Base-by-base conservation (phyloP, 768 basidiomycete genomes). In the Porpolomopsis calyptriformis region DNA sequence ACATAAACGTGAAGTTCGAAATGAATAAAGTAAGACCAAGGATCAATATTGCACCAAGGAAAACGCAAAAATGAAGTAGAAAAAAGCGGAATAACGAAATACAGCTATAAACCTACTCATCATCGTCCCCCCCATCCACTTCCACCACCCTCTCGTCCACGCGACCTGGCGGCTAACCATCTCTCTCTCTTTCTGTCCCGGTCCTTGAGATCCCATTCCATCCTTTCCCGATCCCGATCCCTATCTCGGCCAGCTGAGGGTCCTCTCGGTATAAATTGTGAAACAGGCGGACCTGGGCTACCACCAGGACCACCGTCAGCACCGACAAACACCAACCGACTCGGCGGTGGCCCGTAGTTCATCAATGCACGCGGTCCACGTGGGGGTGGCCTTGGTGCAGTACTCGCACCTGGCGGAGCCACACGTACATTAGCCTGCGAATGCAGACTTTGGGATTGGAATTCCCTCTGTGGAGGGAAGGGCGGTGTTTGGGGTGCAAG, bases 231-330 rank as follows among this genome's bases (percentile, higher is more conserved):
- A 12, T 72, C 72, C 60, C 70, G 62, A 14, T 73, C 74, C 11
- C 72, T 59, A 18, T 77, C 75, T 2, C 76, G 64, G 53, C 76
- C 76, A 1, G 71, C 73, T 8, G 69, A 72, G 2, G 74, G 76
- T 4, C 73, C 74, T 1, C 76, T 66, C 26, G 76, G 74, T 4
- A 68, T 63, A 37, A 66, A 62, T 33, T 63, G 64, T 38, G 64
- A 57, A 23, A 60, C 54, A 11, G 47, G 19, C 60, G 59, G 18
- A 36, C 18, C 10, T 42, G 47, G 19, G 24, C 38, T 14, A 36
- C 38, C 33, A 36, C 24, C 20, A 43, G 16, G 53, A 44, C 44
- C 16, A 20, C 23, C 4, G 5, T 40, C 40, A 10, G 40, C 12
- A n/a, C 22, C 40, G 10, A 7, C 22, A 6, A 11, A 16, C 36